Percentiles rank a stretch among this genome's conserved stretches.
Evolutionary conservation across 2,329 filamentous ascomycete genomes (phyloP).

Genomic region (Penicillium sp.): DNA sequence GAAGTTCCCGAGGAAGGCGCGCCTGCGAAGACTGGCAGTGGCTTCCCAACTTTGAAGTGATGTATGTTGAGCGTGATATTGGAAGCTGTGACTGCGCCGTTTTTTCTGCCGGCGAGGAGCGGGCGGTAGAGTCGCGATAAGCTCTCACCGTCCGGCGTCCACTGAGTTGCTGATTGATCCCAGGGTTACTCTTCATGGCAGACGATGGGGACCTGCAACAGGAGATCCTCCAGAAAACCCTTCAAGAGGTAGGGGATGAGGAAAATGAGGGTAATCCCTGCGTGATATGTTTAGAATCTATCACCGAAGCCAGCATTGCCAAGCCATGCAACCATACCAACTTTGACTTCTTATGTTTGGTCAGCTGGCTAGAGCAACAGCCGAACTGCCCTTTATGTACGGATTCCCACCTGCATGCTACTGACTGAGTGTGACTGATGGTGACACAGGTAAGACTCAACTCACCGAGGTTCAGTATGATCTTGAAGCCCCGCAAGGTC

Average conservation of each 20-base stretch:
- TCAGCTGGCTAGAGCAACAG: conserved; percentile 75
- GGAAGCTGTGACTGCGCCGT: not conserved
- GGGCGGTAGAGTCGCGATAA: conserved; percentile 6
- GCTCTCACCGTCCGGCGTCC: not conserved
- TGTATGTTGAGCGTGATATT: not conserved
- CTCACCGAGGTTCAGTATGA: conserved; percentile 65
- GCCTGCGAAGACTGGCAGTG: not conserved
- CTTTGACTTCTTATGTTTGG: conserved; percentile 83
- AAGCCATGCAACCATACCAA: conserved; percentile 74
- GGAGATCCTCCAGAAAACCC: conserved; percentile 46
- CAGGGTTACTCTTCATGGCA: conserved; percentile 29
- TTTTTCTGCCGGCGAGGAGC: conserved; percentile 16
- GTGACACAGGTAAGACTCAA: conserved; percentile 49
- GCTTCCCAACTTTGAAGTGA: not conserved
- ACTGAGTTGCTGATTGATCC: not conserved
- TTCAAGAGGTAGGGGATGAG: conserved; percentile 44
- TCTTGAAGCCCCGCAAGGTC: conserved; percentile 53
- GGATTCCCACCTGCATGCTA: conserved; percentile 9
- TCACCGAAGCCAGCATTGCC: conserved; percentile 70
- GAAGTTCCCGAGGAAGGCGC: too few relatives aligned
- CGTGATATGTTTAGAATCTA: conserved; percentile 79
- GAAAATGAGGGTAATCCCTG: conserved; percentile 56
- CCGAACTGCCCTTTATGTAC: conserved; percentile 77
- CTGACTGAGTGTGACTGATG: not conserved
- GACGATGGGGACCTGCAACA: conserved; percentile 44